Conservation (phyloP, 148 eudicot species). For the Pharnaceum exiguum region DNA sequence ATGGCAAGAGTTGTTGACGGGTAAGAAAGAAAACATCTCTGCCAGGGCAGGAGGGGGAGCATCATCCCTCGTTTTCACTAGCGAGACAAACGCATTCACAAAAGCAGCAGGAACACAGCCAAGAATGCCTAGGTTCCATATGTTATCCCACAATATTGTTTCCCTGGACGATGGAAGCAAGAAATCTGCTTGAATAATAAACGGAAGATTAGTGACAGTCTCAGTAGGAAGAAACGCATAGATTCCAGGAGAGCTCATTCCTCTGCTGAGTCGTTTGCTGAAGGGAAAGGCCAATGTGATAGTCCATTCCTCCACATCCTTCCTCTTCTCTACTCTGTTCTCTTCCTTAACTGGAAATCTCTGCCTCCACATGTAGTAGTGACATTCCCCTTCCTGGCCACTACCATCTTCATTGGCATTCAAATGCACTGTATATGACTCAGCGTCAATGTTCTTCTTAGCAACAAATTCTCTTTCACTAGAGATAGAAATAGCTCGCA, state of each 20-base stretch:
- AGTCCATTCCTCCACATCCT: constrained; percentile 33
- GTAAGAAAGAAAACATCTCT: constrained; percentile 24
- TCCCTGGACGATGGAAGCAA: constrained; percentile 44
- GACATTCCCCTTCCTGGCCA: constrained; percentile 24
- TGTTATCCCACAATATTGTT: constrained; percentile 34
- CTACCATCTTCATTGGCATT: constrained; percentile 21
- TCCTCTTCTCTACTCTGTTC: constrained; percentile 26
- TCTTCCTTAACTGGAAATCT: constrained; percentile 31
- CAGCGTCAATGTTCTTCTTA: constrained; percentile 20
- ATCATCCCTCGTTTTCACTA: constrained; percentile 26
- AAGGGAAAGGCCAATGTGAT: constrained; percentile 41
- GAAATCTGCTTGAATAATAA: constrained; percentile 47
- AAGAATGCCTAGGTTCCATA: constrained; percentile 43
- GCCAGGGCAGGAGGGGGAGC: constrained; percentile 5
- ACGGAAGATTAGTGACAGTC: constrained; percentile 45
- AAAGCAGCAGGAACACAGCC: constrained; percentile 24
- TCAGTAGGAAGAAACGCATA: constrained; percentile 44
- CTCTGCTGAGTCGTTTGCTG: constrained; percentile 33
- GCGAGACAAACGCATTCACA: constrained; percentile 26
- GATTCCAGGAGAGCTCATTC: constrained; percentile 32
- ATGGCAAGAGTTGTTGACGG: constrained; percentile 25
- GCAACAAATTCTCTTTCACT: constrained; percentile 29
- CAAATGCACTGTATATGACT: constrained; percentile 28
- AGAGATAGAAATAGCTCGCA: constrained; percentile 31
- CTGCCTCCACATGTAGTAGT: constrained; percentile 41